Base-by-base conservation (phyloP, 2,329 filamentous ascomycete species). In the Lithohypha guttulata region DNA sequence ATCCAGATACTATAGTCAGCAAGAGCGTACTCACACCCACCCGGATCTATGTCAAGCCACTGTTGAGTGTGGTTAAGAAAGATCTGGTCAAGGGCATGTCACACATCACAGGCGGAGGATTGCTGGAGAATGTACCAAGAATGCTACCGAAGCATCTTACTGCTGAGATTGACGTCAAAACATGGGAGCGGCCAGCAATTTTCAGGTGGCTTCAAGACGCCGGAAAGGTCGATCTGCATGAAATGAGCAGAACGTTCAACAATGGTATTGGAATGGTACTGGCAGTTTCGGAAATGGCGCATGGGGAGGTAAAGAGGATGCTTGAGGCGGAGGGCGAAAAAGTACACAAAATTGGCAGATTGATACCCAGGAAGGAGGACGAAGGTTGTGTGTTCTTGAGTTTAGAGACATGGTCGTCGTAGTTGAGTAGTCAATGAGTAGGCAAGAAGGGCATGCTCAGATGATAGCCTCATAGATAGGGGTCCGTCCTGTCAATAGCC, bases 211-310 rank as follows among this genome's bases (percentile, higher is more conserved):
- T 98, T 53, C 85, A 86, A 65, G 62, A 68, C 48, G 68, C 66
- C 8, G 75, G 75, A 31, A 49, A 49, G 8, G 78, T 96, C 21
- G 73, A 71, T 38, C 70, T 79, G 2, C 56, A 66, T 7, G 91
- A 98, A 65, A 93, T 96, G 74, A 85, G 81, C 36, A 73, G 86
- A 42, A 91, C 86, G 2, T 96, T 94, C 73, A 98, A 98, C 66
- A 86, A 81, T 6, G 91, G 91, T 35, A 66, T 98, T 30, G 91
- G 91, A 32, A 96, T 98, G 87, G 83, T 95, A 4, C 69, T 87
- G 20, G 85, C 86, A 4, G 84, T 95, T 2, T 74, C 73, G 19
- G 66, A 72, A 41, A 70, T 65, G 22, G 72, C 81, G 50, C 83
- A 70, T 2, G 69, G 74, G 4, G 66, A 69, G 25, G 77, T 84